Base-by-base conservation (phyloP, 768 basidiomycete species). In the Lyophyllum decastes region DNA sequence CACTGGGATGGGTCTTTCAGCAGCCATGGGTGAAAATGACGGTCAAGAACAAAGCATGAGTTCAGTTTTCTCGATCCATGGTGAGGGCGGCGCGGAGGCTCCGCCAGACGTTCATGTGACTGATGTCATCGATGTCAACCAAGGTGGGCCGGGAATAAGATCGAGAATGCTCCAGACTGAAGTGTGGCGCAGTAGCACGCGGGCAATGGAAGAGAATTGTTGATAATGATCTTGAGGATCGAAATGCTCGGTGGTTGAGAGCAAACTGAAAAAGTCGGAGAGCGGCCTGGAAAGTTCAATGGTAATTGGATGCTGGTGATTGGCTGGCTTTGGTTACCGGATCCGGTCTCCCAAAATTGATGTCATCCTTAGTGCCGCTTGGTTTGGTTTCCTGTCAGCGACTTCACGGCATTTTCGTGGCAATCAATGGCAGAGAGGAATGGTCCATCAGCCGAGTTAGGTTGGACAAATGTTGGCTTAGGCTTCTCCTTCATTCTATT, bases 401-500 rank as follows among this genome's bases (percentile, higher is more conserved):
- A 5, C 30, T 10, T 30, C 30, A 30, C 30, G 30, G 30, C 10
- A 10, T 10, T 30, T 10, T 10, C 10, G 30, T 30, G 30, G 30
- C 30, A 11, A 38, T 38, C 35, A 24, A 45, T 45, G 44, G 21
- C 44, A 8, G 47, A 24, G 1, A 17, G 24, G 16, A 33, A 30
- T 30, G 34, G 52, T 30, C 51, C 63, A 24, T 71, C 66, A 33
- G 61, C 65, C 33, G 48, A 69, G 2, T 71, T 94, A 46, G 76
- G 73, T 34, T 94, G 89, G 89, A 58, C 70, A n/a, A 92, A 94
- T 66, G 90, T 95, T 53, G 82, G 76, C 26, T 78, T 94, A 55
- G 90, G 85, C 0, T 80, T 94, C 64, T 71, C 81, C 2, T 95
- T 95, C 70, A 83, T 95, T 66, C 66, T 85, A 38, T 82, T 94